Evolutionary conservation across 371 early-diverging fungal genomes (phyloP).

Genomic region (Funneliformis caledonium): DNA sequence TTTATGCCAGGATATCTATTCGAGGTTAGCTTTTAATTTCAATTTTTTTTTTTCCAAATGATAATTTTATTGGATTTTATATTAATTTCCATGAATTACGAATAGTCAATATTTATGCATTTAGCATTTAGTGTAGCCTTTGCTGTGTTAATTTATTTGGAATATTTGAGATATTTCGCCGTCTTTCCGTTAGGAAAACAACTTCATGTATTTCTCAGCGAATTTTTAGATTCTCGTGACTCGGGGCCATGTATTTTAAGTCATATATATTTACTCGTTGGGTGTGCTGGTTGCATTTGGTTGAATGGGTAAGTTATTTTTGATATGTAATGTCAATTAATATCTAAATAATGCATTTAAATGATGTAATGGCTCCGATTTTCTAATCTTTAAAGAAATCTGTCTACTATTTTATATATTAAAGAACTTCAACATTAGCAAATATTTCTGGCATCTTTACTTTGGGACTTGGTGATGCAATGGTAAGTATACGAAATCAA

Average conservation of each 20-base stretch:
- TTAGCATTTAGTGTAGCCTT: conserved; percentile 84
- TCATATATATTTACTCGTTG: conserved; percentile 86
- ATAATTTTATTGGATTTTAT: background rate
- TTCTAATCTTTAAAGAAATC: conserved; percentile 7
- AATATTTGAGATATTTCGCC: conserved; percentile 79
- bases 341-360: conserved; percentile 88
- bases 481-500: conserved; percentile 48
- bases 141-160: conserved; percentile 71
- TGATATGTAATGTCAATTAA: conserved; percentile 70
- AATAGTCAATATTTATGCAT: conserved; percentile 73
- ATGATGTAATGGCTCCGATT: conserved; percentile 79
- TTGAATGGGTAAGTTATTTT: conserved; percentile 58
- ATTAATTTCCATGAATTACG: background rate
- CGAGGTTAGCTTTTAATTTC: conserved; percentile 59
- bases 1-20: conserved; percentile 82
- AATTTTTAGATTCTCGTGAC: conserved; percentile 86
- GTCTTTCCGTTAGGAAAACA: conserved; percentile 72
- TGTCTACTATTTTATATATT: background rate
- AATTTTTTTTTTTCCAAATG: too few species aligned
- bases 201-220: conserved; percentile 72
- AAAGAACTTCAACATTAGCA: conserved; percentile 54
- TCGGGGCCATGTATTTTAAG: conserved; percentile 80
- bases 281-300: conserved; percentile 93
- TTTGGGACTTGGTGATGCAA: conserved; percentile 88
- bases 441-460: conserved; percentile 80